Evolutionary conservation across 495 filamentous ascomycete genomes (phyloP).

Genomic region (Podospora anserina): DNA sequence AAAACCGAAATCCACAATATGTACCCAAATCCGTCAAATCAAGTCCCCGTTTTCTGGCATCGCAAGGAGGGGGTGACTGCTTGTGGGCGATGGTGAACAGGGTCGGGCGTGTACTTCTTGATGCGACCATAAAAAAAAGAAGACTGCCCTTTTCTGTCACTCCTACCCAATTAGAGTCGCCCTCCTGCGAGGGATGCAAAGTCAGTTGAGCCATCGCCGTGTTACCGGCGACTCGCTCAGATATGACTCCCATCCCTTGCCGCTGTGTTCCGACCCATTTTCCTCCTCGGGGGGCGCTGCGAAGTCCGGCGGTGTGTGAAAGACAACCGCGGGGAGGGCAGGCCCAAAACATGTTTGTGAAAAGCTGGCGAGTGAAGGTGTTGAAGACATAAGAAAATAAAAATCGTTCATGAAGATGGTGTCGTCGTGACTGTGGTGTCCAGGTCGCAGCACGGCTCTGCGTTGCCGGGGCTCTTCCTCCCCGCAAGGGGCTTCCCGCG

Average conservation of each 20-base stretch:
- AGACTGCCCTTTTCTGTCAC: not conserved
- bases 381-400: conserved; percentile 5
- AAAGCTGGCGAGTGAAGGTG: not conserved
- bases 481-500: not conserved
- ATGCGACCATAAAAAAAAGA: not conserved
- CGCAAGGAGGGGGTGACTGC: not conserved
- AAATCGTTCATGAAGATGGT: not conserved
- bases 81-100: not conserved
- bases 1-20: not conserved
- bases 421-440: conserved; percentile 7
- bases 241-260: not conserved
- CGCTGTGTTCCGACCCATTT: not conserved
- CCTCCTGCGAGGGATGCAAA: not conserved
- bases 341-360: not conserved
- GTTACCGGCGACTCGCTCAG: not conserved
- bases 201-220: not conserved
- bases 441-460: not conserved
- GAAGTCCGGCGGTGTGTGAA: not conserved
- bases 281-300: not conserved
- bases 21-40: not conserved
- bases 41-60: not conserved
- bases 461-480: conserved; percentile 5
- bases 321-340: not conserved
- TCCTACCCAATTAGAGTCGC: not conserved
- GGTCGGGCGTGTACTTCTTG: not conserved